Evolutionary conservation across 192 early-diverging fungal genomes (phyloP), one percentile per base, ranked within the genome.

Genomic region (Coemansia sp.): DNA sequence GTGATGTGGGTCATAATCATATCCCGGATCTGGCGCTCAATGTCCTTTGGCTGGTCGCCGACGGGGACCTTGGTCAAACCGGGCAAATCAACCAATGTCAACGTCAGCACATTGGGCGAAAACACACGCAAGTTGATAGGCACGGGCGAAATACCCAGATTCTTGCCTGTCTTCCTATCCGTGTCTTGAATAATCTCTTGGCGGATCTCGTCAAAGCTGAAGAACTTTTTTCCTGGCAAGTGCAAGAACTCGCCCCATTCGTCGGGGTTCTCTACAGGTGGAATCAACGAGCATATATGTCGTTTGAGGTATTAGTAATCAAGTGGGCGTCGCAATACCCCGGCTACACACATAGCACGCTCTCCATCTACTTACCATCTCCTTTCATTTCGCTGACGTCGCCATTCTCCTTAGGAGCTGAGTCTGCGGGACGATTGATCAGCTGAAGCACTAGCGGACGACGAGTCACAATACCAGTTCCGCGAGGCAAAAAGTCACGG

Each of bases 191-290:
- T 86, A 75, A 99, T 99, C 69, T 99, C 98, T 3, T 95, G 92
- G 53, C 98, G 89, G 75, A 99, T 99, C 73, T 99, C 92, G 79
- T 95, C 83, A 83, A 99, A 99, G 81, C 98, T 87, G 51, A 83
- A 88, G 70, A 98, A 99, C 86, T 97, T 97, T 75, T 93, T 92
- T 8, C 97, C 97, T 2, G 98, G 98, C 66, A 95, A 80, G 77
- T 99, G 98, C 66, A 99, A 79, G 75, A 99, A 99, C 79, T 99
- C 98, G 44, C 98, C 98, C 96, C 96, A 99, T 79, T 99, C 98
- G 45, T 95, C 87, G 48, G 86, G 79, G 63, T 92, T 89, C 33
- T 88, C 67, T 71, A 79, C 57, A 68, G 31, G 10, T 24, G 16
- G 6, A 70, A 42, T 39, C 41, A 62, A 34, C 41, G n/a, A 29